These are phyloP conservation scores for Basidiobolus meristosporus DNA, from an alignment of 371 early-diverging fungal species.

Conservation along the genomic window DNA sequence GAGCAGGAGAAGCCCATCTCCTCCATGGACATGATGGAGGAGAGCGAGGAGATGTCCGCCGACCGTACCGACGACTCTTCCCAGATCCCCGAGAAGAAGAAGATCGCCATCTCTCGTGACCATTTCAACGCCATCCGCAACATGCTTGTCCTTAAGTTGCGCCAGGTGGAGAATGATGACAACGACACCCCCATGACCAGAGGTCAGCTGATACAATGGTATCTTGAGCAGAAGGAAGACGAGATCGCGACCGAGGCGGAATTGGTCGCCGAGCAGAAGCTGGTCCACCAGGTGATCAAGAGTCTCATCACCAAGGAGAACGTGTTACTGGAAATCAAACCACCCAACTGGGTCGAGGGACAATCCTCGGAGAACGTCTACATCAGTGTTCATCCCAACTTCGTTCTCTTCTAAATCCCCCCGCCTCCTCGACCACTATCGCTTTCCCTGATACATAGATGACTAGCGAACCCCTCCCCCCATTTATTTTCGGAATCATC, in stretches of 20 bases:
- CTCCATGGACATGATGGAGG: conserved; percentile 16
- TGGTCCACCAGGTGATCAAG: conserved; percentile 60
- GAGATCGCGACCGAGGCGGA: conserved; percentile 49
- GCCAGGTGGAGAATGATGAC: conserved; percentile 10
- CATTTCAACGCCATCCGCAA: conserved; percentile 11
- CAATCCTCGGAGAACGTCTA: no score
- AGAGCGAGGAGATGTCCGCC: conserved; percentile 6
- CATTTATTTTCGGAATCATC: no score
- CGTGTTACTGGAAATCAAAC: conserved; percentile 1
- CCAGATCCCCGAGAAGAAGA: conserved; percentile 3
- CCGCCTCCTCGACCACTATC: no score
- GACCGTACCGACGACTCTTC: conserved; percentile 2
- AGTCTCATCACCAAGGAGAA: conserved; percentile 27
- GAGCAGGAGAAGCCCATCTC: conserved; percentile 11
- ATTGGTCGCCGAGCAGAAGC: conserved; percentile 32
- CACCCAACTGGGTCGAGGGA: no score
- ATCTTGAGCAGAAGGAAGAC: conserved; percentile 57
- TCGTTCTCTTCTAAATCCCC: no score
- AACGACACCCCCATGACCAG: neutral
- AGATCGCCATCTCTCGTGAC: conserved; percentile 4
- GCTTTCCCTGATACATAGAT: no score
- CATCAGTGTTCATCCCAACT: no score
- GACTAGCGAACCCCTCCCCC: no score
- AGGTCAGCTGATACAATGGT: conserved; percentile 34
- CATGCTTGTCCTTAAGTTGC: conserved; percentile 7